Evolutionary conservation across 2,329 filamentous ascomycete species (phyloP).

Genomic region (Colletotrichum brevisporum): DNA sequence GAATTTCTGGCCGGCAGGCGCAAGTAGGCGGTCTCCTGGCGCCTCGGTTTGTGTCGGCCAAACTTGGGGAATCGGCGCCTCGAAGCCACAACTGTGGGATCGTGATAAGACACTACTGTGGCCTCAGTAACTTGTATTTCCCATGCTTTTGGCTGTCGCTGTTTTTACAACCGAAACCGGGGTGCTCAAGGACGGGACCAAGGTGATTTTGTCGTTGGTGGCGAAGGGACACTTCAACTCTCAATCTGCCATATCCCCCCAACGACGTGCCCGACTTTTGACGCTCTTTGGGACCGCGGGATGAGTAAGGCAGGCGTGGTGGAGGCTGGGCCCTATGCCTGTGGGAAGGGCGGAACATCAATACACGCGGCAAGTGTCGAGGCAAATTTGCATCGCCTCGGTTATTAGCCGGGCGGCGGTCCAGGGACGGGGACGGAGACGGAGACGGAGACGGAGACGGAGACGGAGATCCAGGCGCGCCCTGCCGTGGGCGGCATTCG

Average conservation of each 20-base stretch:
- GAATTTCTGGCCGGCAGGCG: conserved; percentile 30
- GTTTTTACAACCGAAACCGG: conserved; percentile 89
- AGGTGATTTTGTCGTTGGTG: conserved; percentile 72
- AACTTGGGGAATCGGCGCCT: not conserved
- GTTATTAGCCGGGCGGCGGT: not conserved
- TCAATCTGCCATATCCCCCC: conserved; percentile 65
- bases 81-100: not conserved
- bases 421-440: not conserved
- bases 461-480: too few relatives aligned
- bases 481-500: too few relatives aligned
- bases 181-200: conserved; percentile 84
- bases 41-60: conserved; percentile 30
- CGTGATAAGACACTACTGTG: conserved; percentile 28
- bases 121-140: conserved; percentile 71
- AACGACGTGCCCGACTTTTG: not conserved
- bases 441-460: too few relatives aligned
- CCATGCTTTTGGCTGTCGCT: conserved; percentile 78
- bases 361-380: not conserved
- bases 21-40: conserved; percentile 32
- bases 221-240: conserved; percentile 77
- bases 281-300: too few relatives aligned
- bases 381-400: not conserved
- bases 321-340: not conserved
- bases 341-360: not conserved
- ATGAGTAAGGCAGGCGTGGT: too few relatives aligned